phyloP scores from a whole-genome alignment of 139 green algal species.

The Tetratostichococcus sp. region DNA sequence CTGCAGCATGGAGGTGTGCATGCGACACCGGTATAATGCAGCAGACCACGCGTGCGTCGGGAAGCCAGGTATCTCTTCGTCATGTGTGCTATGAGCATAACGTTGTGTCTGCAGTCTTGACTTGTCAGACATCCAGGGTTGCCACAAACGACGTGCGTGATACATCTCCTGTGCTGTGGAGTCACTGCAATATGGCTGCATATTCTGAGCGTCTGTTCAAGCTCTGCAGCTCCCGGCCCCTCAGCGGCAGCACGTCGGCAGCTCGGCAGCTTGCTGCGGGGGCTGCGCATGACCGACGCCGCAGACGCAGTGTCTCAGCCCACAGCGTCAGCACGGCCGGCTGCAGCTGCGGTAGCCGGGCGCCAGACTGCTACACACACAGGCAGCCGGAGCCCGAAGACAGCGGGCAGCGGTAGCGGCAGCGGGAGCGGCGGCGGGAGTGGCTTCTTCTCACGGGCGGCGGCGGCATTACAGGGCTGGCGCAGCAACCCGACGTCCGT shows the following conservation, averaged over 20 bases:
- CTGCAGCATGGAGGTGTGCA: constrained; percentile 44
- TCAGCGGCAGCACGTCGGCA: background rate
- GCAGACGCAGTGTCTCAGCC: background rate
- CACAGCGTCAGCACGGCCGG: no score
- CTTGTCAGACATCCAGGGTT: no score
- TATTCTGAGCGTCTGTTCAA: no score
- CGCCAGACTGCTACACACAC: no score
- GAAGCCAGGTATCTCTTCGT: background rate
- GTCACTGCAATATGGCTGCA: no score
- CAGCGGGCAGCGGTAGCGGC: background rate
- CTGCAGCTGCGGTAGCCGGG: background rate
- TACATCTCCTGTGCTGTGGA: no score
- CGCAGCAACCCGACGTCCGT: background rate
- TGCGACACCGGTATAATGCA: constrained; percentile 55
- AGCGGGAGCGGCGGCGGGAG: background rate
- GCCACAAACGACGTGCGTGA: no score
- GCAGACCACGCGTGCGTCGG: constrained; percentile 58
- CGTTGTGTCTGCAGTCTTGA: no score
- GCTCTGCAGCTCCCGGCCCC: background rate
- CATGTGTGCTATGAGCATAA: no score
- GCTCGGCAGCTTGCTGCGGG: background rate
- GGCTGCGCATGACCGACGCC: background rate
- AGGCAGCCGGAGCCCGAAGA: background rate
- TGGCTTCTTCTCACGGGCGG: background rate
- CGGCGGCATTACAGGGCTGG: background rate